Evolutionary conservation across 805 yeast genomes (phyloP).

Genomic region (Hyphopichia homilentoma): DNA sequence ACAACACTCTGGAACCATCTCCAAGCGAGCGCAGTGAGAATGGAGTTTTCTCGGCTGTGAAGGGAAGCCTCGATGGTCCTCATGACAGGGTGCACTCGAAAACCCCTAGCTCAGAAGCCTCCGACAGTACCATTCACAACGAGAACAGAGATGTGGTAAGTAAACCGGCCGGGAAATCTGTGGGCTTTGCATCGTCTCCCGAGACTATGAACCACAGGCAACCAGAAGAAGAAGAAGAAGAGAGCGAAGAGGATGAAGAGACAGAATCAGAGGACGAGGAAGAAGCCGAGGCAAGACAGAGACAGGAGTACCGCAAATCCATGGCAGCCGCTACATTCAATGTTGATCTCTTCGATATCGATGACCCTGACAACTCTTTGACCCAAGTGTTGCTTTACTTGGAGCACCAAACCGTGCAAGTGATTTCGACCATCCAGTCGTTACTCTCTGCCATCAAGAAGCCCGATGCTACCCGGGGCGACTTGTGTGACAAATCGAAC

Average conservation of each 20-base stretch:
- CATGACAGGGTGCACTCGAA: neutral
- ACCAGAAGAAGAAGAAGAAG: constrained; percentile 14
- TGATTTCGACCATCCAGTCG: constrained; percentile 83
- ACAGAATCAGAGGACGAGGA: constrained; percentile 22
- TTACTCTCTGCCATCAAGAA: constrained; percentile 72
- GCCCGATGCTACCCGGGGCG: constrained; percentile 73
- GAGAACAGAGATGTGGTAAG: neutral
- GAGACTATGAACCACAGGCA: neutral
- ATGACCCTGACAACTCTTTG: constrained; percentile 84
- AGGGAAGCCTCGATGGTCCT: neutral
- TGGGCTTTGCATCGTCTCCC: constrained; percentile 1
- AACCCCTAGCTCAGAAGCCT: neutral
- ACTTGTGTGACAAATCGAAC: constrained; percentile 63
- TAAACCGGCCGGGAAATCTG: constrained; percentile 1
- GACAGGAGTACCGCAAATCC: constrained; percentile 44
- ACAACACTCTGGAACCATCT: constrained; percentile 1
- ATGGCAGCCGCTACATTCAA: constrained; percentile 59
- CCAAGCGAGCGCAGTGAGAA: constrained; percentile 4
- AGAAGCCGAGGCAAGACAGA: constrained; percentile 34
- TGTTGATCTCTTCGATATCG: constrained; percentile 72
- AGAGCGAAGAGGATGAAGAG: constrained; percentile 14
- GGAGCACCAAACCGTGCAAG: constrained; percentile 92
- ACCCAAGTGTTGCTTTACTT: constrained; percentile 78
- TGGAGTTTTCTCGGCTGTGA: neutral
- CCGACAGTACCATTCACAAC: neutral